These are phyloP conservation scores for Candida sojae DNA, from an alignment of 1,139 yeast species.

Conservation along the genomic window DNA sequence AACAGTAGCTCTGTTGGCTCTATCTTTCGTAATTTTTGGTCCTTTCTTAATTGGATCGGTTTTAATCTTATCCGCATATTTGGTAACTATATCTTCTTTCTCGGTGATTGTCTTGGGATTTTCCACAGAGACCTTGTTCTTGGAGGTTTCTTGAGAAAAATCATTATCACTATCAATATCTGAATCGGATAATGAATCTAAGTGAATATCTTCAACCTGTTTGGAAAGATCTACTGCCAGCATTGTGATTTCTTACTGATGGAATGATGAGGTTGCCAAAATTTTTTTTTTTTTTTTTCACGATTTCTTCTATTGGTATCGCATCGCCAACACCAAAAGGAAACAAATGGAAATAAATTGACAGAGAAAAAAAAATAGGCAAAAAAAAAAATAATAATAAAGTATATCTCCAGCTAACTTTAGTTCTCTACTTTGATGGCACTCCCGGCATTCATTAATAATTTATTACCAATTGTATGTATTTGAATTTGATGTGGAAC, in stretches of 20 bases:
- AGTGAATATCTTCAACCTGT: constrained; percentile 3
- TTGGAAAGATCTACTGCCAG: constrained; percentile 3
- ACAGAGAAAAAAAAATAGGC: background rate
- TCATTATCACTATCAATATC: constrained; percentile 15
- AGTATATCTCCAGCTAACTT: background rate
- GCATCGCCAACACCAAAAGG: background rate
- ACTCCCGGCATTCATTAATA: constrained; percentile 16
- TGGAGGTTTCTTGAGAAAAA: constrained; percentile 6
- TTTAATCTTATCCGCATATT: constrained; percentile 64
- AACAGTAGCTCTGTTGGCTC: constrained; percentile 93
- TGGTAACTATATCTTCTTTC: constrained; percentile 61
- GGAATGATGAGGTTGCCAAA: constrained; percentile 4
- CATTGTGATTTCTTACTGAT: background rate
- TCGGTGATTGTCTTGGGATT: constrained; percentile 31
- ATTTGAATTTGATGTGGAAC: background rate
- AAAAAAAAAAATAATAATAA: background rate
- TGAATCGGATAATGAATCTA: constrained; percentile 11
- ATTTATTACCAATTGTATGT: constrained; percentile 31
- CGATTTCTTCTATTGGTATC: background rate
- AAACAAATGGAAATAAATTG: too few species aligned
- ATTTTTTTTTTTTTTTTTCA: background rate
- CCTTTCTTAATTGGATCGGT: constrained; percentile 61
- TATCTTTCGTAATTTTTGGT: constrained; percentile 66
- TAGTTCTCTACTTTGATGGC: constrained; percentile 11
- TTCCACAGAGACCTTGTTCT: background rate